phyloP scores from a whole-genome alignment of 2,329 filamentous ascomycete species.

The Microsporum canis region DNA sequence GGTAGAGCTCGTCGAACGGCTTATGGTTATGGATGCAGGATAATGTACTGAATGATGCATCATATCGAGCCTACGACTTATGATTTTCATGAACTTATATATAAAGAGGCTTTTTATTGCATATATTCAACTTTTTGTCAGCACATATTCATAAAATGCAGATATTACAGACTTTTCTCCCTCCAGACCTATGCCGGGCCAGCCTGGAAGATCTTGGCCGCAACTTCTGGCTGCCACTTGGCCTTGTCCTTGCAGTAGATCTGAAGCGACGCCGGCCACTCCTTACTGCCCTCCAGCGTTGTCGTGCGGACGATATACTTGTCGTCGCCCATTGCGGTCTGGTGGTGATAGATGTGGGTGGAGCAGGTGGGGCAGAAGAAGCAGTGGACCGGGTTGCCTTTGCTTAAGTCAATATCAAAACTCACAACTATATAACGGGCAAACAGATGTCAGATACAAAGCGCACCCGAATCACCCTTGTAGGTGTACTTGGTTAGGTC shows the following conservation, averaged over 20 bases:
- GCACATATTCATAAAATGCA: background rate
- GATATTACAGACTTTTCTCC: background rate
- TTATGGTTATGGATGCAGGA: background rate
- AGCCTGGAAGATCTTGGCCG: slow-evolving; percentile 14
- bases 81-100: background rate
- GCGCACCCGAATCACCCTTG: slow-evolving; percentile 43
- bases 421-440: background rate
- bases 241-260: slow-evolving; percentile 45
- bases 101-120: background rate
- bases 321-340: slow-evolving; percentile 37
- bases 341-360: slow-evolving; percentile 45
- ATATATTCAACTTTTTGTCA: background rate
- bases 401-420: background rate
- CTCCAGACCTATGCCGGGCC: background rate
- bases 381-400: slow-evolving; percentile 45
- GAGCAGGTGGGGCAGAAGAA: slow-evolving; percentile 50
- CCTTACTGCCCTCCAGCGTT: slow-evolving; percentile 37
- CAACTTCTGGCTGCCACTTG: slow-evolving; percentile 43
- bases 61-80: background rate
- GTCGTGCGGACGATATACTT: slow-evolving; percentile 44
- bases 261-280: slow-evolving; percentile 42
- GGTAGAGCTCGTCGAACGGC: slow-evolving; percentile 17
- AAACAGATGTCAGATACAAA: background rate
- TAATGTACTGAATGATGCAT: background rate
- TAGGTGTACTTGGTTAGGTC: slow-evolving; percentile 43